Conservation (phyloP, 1,284 basidiomycete species). For the Veloboletus limbatus region DNA sequence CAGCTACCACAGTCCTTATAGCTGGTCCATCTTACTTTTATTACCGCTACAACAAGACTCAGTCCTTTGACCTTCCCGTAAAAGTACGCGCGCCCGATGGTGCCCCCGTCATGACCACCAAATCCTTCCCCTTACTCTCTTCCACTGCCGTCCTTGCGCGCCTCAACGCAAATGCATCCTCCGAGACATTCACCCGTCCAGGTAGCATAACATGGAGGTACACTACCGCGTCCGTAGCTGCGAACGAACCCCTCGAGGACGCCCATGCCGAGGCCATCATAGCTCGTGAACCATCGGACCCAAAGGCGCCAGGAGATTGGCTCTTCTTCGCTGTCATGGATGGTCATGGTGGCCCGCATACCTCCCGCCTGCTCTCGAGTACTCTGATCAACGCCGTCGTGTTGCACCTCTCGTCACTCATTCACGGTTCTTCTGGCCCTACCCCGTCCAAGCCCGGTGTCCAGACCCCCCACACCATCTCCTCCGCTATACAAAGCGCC, state of each 20-base stretch:
- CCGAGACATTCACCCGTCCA: slow-evolving; percentile 44
- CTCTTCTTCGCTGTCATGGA: slow-evolving; percentile 90
- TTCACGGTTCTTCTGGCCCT: slow-evolving; percentile 41
- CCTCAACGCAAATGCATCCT: slow-evolving; percentile 54
- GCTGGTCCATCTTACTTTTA: slow-evolving; percentile 46
- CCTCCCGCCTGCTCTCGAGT: slow-evolving; percentile 81
- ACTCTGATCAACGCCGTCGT: slow-evolving; percentile 86
- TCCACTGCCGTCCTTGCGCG: slow-evolving; percentile 56
- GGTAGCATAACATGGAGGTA: slow-evolving; percentile 66
- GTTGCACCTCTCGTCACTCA: slow-evolving; percentile 66
- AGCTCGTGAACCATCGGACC: slow-evolving; percentile 54
- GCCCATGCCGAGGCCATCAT: slow-evolving; percentile 75
- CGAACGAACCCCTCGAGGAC: slow-evolving; percentile 92
- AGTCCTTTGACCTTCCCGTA: slow-evolving; percentile 57
- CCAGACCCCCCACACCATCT: slow-evolving; percentile 60
- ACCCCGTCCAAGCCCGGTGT: slow-evolving; percentile 27
- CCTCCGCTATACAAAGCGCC: slow-evolving; percentile 72
- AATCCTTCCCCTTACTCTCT: slow-evolving; percentile 56
- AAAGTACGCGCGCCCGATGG: slow-evolving; percentile 57
- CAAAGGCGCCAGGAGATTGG: slow-evolving; percentile 62
- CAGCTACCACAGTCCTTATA: slow-evolving; percentile 40
- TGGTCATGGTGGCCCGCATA: slow-evolving; percentile 82
- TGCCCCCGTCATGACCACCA: slow-evolving; percentile 50
- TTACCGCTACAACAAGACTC: slow-evolving; percentile 35
- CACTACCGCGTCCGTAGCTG: slow-evolving; percentile 74